These are phyloP conservation scores for Penicillium sp. DNA, from an alignment of 2,329 filamentous ascomycete genomes.

Conservation along the genomic window DNA sequence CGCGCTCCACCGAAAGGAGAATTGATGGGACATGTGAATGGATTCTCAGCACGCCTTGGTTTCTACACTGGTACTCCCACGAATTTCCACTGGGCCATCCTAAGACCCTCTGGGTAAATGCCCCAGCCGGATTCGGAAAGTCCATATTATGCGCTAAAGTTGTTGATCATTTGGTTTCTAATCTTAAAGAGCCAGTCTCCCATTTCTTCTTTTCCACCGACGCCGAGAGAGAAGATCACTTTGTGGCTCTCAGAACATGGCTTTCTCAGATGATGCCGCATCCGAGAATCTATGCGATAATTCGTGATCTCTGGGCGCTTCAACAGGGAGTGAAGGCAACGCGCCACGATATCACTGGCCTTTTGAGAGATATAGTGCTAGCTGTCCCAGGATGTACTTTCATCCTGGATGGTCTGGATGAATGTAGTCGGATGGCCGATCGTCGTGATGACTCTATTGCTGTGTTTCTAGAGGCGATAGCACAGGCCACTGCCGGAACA, in stretches of 20 bases:
- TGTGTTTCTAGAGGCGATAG: neutral
- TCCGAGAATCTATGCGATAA: neutral
- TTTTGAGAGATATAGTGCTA: neutral
- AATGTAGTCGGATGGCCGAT: neutral
- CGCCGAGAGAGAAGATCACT: conserved; percentile 3
- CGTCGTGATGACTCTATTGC: neutral
- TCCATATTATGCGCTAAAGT: neutral
- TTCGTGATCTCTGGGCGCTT: neutral
- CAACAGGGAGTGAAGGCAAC: neutral
- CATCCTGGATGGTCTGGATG: conserved; percentile 4
- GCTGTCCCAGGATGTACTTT: conserved; percentile 1
- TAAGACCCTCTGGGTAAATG: neutral
- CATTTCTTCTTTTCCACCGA: conserved; percentile 7
- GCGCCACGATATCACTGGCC: neutral
- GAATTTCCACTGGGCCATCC: neutral
- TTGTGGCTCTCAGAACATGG: conserved; percentile 4
- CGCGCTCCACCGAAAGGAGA: neutral
- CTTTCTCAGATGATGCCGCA: neutral
- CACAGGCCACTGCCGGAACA: neutral
- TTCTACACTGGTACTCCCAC: neutral
- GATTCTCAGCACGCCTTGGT: neutral
- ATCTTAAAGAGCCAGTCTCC: neutral
- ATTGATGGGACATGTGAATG: neutral
- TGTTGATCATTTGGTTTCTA: neutral
- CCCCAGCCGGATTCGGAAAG: neutral